Evolutionary conservation across 202 grass and related monocot species (phyloP).

Genomic region (Musa balbisiana): DNA sequence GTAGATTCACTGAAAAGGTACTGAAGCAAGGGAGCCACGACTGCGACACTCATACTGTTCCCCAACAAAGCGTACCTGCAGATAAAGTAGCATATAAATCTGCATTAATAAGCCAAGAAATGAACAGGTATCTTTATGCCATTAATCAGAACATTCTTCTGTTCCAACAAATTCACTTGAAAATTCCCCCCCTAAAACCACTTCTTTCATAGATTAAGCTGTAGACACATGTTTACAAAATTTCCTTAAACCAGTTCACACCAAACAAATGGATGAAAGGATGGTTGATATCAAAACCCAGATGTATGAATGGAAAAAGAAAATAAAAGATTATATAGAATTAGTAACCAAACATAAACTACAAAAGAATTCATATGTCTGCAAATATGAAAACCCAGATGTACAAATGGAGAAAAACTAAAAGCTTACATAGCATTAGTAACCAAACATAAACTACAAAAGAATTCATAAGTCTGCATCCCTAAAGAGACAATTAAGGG

Average conservation of each 20-base stretch:
- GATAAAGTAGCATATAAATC: conserved; percentile 11
- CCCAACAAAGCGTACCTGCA: conserved; percentile 85
- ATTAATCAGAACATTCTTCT: neutral
- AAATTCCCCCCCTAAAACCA: neutral
- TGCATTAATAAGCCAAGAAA: neutral
- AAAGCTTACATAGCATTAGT: too few species aligned
- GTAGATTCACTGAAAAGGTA: conserved; percentile 41
- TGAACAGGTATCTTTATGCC: neutral
- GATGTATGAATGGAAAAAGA: neutral
- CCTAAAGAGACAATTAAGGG: too few species aligned
- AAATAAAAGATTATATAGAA: too few species aligned
- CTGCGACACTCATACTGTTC: conserved; percentile 81
- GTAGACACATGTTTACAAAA: neutral
- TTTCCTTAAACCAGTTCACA: neutral
- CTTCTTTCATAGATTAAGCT: neutral
- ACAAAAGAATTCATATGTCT: too few species aligned
- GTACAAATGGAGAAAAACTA: too few species aligned
- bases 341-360: too few species aligned
- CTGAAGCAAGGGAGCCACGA: conserved; percentile 55
- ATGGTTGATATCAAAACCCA: neutral
- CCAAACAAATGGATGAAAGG: neutral
- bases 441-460: too few species aligned
- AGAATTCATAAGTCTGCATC: too few species aligned
- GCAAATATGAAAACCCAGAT: too few species aligned
- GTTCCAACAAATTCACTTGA: neutral